Evolutionary conservation across 2,329 filamentous ascomycete genomes (phyloP).

Genomic region (Xenoacremonium recifei): DNA sequence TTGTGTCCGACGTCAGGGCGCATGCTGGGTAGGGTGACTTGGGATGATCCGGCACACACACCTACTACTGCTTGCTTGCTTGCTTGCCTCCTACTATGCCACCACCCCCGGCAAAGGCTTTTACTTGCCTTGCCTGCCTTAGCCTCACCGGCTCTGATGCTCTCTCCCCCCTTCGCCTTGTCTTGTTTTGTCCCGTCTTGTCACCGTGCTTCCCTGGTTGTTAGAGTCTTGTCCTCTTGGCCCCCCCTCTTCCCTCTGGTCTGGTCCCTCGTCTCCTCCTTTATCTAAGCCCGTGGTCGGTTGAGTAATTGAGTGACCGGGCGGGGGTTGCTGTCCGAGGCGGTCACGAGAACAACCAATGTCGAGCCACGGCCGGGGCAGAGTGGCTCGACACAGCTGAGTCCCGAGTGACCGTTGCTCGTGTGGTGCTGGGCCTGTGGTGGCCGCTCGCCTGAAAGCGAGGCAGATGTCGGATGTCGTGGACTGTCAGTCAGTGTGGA

Average conservation of each 20-base stretch:
- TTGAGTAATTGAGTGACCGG: not conserved
- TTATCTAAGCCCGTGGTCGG: not conserved
- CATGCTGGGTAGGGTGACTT: slow-evolving; percentile 26
- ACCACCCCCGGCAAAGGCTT: no score
- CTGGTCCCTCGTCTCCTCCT: not conserved
- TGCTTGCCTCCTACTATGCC: no score
- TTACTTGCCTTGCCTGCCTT: not conserved
- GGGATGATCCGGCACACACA: no score
- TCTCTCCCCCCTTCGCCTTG: not conserved
- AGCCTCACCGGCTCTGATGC: not conserved
- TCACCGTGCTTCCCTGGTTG: not conserved
- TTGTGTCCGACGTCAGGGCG: slow-evolving; percentile 18
- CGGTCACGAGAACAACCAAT: not conserved
- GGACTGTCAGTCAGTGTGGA: no score
- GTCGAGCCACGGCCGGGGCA: not conserved
- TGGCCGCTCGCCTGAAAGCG: no score
- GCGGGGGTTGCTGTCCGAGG: no score
- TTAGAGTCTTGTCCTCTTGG: no score
- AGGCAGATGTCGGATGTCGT: slow-evolving; percentile 16
- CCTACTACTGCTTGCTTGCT: no score
- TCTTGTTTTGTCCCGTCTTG: no score
- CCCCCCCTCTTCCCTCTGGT: not conserved
- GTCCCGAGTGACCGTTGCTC: no score
- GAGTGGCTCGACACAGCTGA: no score
- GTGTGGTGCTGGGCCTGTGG: no score